Conservation (phyloP, 225 moss, liverwort and hornwort genomes). For the Straminergon stramineum region DNA sequence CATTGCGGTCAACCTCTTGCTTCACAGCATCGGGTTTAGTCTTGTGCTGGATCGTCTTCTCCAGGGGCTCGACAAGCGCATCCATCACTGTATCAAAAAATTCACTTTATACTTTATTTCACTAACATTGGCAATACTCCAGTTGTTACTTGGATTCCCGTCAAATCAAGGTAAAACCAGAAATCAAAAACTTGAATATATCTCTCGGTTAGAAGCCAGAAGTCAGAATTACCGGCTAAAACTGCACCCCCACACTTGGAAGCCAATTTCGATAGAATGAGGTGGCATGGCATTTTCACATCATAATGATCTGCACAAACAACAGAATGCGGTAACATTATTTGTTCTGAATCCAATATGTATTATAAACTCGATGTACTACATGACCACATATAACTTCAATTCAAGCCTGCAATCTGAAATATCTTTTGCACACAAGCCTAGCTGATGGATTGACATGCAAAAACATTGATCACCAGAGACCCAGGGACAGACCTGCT, state of each 20-base stretch:
- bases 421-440: background rate
- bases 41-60: constrained; percentile 93
- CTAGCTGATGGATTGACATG: background rate
- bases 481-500: constrained; percentile 54
- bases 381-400: background rate
- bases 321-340: background rate
- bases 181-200: background rate
- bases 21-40: constrained; percentile 99
- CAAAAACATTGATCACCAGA: background rate
- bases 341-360: background rate
- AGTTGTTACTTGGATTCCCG: background rate
- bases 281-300: constrained; percentile 99
- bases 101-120: background rate
- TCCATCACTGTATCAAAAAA: constrained; percentile 59
- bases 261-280: constrained; percentile 88
- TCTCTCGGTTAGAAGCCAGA: background rate
- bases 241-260: constrained; percentile 94
- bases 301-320: constrained; percentile 91
- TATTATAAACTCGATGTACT: background rate
- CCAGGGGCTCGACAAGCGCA: constrained; percentile 90
- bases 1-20: constrained; percentile 99
- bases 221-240: constrained; percentile 54
- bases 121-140: background rate
- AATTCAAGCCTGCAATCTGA: background rate
- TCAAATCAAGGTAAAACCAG: background rate